Evolutionary conservation across 352 stramenopile species (phyloP), one percentile per base, ranked within the genome.

Genomic region (Phytophthora macrochlamydospora): DNA sequence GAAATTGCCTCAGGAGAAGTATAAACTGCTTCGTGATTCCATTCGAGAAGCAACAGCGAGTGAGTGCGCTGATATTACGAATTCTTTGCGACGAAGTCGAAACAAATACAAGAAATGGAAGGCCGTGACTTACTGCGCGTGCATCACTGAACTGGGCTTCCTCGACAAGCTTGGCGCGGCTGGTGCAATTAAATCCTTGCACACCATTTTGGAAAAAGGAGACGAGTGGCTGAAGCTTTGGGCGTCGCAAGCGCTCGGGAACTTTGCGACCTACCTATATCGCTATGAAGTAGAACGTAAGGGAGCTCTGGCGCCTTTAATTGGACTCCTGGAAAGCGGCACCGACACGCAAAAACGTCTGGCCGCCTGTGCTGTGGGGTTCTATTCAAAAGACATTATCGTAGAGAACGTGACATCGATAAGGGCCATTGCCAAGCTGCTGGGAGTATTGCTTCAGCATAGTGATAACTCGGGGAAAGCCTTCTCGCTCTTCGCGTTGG

Each of bases 211-310:
- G 13, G 24, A 29, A 1, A 11, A 49, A 18, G 32, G 24, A 12
- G 46, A 42, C 8, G 50, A 51, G 7, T 46, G 32, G 8, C 6
- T 65, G 13, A 46, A 24, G n/a, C 38, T 65, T 13, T 65, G 58
- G 58, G 30, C 58, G 3, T 51, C 48, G 38, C 13, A 59, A 30
- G 58, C 40, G 3, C n/a, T 65, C 0, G 58, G 49, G 12, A 65
- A 65, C 54, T 3, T 65, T 32, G 58, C 50, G 3, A 35, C 44
- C 33, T 11, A 24, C 5, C 9, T 46, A 6, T 7, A 6, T 6
- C 9, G 9, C 14, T 7, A 18, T 13, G 12, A 8, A 8, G 18
- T 46, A 24, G 40, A 14, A 13, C 8, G 40, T 24, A 46, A 13
- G 18, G 40, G 40, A 46, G 18, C 4, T 24, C 6, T 46, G 14